phyloP scores from a whole-genome alignment of 1,139 yeast species.

The Blastobotrys indianensis region DNA sequence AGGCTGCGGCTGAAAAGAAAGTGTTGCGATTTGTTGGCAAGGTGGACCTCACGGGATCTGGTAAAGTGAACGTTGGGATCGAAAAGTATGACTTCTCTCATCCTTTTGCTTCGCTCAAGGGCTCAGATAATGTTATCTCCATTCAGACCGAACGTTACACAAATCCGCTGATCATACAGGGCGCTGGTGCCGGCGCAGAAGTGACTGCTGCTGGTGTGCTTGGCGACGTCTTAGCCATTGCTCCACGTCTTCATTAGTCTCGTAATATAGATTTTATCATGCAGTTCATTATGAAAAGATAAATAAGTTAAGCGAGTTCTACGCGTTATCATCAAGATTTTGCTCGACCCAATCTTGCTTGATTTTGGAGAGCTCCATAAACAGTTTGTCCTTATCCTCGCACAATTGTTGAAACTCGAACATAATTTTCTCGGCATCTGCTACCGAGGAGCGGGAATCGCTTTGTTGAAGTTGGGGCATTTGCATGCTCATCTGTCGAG shows the following conservation, averaged over 20 bases:
- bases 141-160: conserved; percentile 87
- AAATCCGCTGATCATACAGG: conserved; percentile 90
- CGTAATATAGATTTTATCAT: neutral
- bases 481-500: too few species aligned
- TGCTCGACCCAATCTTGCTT: conserved; percentile 8
- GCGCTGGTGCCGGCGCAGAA: conserved; percentile 98
- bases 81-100: conserved; percentile 80
- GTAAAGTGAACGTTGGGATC: conserved; percentile 73
- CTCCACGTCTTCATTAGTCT: conserved; percentile 56
- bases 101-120: conserved; percentile 93
- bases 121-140: conserved; percentile 92
- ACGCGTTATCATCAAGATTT: conserved; percentile 13
- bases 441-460: neutral
- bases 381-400: conserved; percentile 43
- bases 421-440: conserved; percentile 59
- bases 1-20: conserved; percentile 76
- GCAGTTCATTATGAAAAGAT: neutral
- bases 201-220: conserved; percentile 98
- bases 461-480: too few species aligned
- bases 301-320: neutral
- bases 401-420: conserved; percentile 60
- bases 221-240: conserved; percentile 86
- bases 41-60: conserved; percentile 60
- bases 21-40: conserved; percentile 91
- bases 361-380: conserved; percentile 51